phyloP scores from a whole-genome alignment of 768 basidiomycete species.

The Amanita molliuscula region DNA sequence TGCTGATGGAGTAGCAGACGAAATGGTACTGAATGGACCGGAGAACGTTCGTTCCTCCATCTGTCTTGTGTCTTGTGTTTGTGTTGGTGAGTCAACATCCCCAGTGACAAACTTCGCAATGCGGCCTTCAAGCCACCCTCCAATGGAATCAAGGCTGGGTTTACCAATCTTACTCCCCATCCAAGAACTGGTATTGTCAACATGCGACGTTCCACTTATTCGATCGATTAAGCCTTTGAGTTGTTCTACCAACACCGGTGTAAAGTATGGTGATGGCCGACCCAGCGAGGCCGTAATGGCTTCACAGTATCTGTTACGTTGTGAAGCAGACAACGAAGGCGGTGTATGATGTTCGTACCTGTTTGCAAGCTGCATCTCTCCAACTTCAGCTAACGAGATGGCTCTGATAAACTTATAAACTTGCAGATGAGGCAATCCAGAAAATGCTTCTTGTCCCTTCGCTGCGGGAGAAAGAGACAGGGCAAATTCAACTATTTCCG shows the following conservation, averaged over 20 bases:
- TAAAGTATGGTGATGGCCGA: conserved; percentile 59
- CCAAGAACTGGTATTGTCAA: conserved; percentile 79
- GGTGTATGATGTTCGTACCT: conserved; percentile 35
- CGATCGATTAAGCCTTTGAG: conserved; percentile 74
- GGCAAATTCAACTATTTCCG: conserved; percentile 90
- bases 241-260: conserved; percentile 55
- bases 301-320: conserved; percentile 74
- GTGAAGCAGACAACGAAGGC: not conserved
- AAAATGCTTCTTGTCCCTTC: conserved; percentile 83
- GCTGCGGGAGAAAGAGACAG: conserved; percentile 56
- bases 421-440: conserved; percentile 78
- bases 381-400: conserved; percentile 65
- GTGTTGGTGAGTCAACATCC: conserved; percentile 50
- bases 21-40: conserved; percentile 91
- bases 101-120: conserved; percentile 95
- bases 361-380: conserved; percentile 66
- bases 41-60: conserved; percentile 32
- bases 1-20: conserved; percentile 66
- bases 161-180: conserved; percentile 79
- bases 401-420: conserved; percentile 82
- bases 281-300: conserved; percentile 65
- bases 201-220: conserved; percentile 57
- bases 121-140: conserved; percentile 85
- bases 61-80: conserved; percentile 25
- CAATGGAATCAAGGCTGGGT: conserved; percentile 85